phyloP scores from a whole-genome alignment of 2,329 filamentous ascomycete species.

The Alternaria hordeiaustralica region DNA sequence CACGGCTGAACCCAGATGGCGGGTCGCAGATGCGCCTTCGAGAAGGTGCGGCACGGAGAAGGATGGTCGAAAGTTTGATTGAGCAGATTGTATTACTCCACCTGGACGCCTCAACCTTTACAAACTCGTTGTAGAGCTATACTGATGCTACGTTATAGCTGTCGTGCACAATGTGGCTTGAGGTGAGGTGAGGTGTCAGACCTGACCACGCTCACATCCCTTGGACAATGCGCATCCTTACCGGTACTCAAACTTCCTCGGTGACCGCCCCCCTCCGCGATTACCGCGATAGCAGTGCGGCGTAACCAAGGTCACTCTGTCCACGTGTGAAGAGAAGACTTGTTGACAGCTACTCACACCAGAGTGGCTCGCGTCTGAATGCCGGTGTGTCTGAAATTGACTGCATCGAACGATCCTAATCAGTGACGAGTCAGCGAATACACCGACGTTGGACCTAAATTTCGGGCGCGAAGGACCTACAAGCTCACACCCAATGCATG shows the following conservation, averaged over 20 bases:
- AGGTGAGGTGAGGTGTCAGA: neutral
- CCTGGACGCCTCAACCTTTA: neutral
- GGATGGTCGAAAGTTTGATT: neutral
- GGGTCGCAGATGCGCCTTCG: conserved; percentile 7
- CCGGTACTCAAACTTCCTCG: neutral
- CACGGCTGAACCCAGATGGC: conserved; percentile 8
- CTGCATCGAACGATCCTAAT: neutral
- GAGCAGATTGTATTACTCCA: neutral
- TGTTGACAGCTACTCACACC: neutral
- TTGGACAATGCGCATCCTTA: neutral
- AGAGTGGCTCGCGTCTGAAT: neutral
- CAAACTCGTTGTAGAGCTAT: neutral
- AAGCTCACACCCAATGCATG: neutral
- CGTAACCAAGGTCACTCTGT: neutral
- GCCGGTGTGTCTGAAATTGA: neutral
- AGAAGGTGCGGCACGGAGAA: conserved; percentile 4
- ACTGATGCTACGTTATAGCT: neutral
- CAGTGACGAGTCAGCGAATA: neutral
- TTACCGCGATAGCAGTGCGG: neutral
- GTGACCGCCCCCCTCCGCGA: neutral
- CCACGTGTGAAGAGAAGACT: neutral
- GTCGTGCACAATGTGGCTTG: neutral
- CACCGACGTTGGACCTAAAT: neutral
- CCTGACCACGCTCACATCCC: neutral
- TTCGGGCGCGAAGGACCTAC: neutral